These are phyloP conservation scores for Hypoxylon sp. DNA, from an alignment of 2,329 filamentous ascomycete species.

Conservation along the genomic window DNA sequence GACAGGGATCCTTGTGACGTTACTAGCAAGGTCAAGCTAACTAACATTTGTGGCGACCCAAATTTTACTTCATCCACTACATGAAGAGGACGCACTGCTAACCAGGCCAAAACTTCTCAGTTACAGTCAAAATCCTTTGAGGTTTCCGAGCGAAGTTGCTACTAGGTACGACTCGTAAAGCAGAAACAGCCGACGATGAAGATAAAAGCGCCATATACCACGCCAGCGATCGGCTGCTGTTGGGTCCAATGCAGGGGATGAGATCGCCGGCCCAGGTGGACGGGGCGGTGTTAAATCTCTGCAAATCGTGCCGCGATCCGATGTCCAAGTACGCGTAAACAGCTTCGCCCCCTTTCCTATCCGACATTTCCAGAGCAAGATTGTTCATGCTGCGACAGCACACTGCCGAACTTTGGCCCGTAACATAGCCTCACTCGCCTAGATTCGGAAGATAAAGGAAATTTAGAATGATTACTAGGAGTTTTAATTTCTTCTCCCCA, in stretches of 20 bases:
- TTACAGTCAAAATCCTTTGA: background rate
- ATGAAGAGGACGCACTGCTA: too few species aligned
- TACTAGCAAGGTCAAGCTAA: too few species aligned
- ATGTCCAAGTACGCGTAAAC: slow-evolving; percentile 29
- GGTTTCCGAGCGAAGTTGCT: background rate
- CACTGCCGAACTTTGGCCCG: background rate
- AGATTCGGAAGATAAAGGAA: slow-evolving; percentile 10
- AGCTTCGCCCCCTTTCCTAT: slow-evolving; percentile 15
- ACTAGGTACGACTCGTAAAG: background rate
- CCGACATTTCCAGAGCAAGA: background rate
- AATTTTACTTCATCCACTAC: too few species aligned
- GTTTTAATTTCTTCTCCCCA: slow-evolving; percentile 13
- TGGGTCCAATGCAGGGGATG: slow-evolving; percentile 28
- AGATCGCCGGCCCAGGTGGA: slow-evolving; percentile 2
- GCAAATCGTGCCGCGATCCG: slow-evolving; percentile 37
- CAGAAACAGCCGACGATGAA: background rate
- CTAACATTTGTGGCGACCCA: too few species aligned
- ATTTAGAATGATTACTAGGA: slow-evolving; percentile 27
- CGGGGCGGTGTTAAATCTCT: slow-evolving; percentile 27
- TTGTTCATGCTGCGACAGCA: background rate
- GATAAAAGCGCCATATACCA: background rate
- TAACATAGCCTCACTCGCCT: slow-evolving; percentile 5
- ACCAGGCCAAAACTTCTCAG: background rate
- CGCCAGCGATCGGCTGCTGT: slow-evolving; percentile 1
- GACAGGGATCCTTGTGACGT: too few species aligned